Evolutionary conservation across 768 basidiomycete species (phyloP).

Genomic region (Mycena pura): DNA sequence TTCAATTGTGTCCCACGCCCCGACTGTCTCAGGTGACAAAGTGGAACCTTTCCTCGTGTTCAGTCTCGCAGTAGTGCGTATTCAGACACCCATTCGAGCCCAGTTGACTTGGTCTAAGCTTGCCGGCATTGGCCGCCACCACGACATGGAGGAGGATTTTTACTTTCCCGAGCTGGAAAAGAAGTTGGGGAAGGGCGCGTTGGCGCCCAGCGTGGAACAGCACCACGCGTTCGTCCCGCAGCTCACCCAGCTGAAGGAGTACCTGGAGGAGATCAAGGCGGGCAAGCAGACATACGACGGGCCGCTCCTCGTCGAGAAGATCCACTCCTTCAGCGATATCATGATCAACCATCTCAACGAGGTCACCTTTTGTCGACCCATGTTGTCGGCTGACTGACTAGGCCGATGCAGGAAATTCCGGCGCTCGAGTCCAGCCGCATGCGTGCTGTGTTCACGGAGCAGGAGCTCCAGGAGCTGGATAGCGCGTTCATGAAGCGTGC

Average conservation of each 20-base stretch:
- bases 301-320: not conserved
- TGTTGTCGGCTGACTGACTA: not conserved
- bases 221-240: constrained; percentile 26
- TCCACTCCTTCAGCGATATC: constrained; percentile 10
- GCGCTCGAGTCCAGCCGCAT: constrained; percentile 12
- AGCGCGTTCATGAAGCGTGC: constrained; percentile 10
- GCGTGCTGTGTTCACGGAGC: constrained; percentile 16
- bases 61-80: constrained; percentile 18
- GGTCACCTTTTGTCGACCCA: not conserved
- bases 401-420: constrained; percentile 7
- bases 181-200: constrained; percentile 18
- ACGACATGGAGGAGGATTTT: constrained; percentile 29
- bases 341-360: constrained; percentile 15
- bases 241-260: constrained; percentile 19
- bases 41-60: constrained; percentile 28
- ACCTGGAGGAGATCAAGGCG: constrained; percentile 18
- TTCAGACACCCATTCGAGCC: no score
- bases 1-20: constrained; percentile 24
- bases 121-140: constrained; percentile 27
- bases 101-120: not conserved
- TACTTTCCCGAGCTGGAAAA: constrained; percentile 27
- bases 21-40: constrained; percentile 18
- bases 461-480: constrained; percentile 17
- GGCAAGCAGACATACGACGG: constrained; percentile 14
- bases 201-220: constrained; percentile 27